Evolutionary conservation across 2,329 filamentous ascomycete species (phyloP), one percentile per base, ranked within the genome.

Genomic region (Neophaeococcomyces aloes): DNA sequence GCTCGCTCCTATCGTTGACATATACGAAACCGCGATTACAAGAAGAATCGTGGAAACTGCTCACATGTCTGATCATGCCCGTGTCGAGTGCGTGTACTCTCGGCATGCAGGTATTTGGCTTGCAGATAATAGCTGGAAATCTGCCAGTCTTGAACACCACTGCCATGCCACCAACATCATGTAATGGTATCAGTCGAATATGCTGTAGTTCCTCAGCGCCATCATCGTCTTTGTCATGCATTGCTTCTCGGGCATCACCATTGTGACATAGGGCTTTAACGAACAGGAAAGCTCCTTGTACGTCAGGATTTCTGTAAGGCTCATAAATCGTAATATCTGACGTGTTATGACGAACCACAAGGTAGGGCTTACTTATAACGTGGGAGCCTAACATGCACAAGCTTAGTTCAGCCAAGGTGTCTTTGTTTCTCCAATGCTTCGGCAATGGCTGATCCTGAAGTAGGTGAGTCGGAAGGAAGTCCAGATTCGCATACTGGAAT

Each of bases 291-390:
- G 72, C 42, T 23, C 53, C 51, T 7, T 44, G 38, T 8, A 49
- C 46, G 4, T 48, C 42, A 2, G 50, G 51, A n/a, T 42, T 38
- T 2, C 44, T 71, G 53, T 86, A 82, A 1, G 89, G 87, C 59
- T 91, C 79, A 59, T 96, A 98, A 35, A 96, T 74, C 8, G 83
- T 82, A 27, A 96, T 67, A 57, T 96, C 88, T 51, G 94, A 83
- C 47, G 78, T 81, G 7, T 76, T 72, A 38, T 86, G 86, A 39
- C 89, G 83, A 21, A 88, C 68, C 53, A 96, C 80, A 15, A 98
- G 69, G 60, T 94, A 86, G 5, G 89, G 86, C 2, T 75, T 77
- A 48, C 75, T 79, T 17, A 72, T 71, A 7, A 77, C 78, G 3
- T 71, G 65, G 56, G 94, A 86, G 19, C 91, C 91, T 10, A 98